Percentiles rank a stretch among this genome's conserved stretches.
phyloP scores from a whole-genome alignment of 1,139 yeast genomes.

The Candida neerlandica region DNA sequence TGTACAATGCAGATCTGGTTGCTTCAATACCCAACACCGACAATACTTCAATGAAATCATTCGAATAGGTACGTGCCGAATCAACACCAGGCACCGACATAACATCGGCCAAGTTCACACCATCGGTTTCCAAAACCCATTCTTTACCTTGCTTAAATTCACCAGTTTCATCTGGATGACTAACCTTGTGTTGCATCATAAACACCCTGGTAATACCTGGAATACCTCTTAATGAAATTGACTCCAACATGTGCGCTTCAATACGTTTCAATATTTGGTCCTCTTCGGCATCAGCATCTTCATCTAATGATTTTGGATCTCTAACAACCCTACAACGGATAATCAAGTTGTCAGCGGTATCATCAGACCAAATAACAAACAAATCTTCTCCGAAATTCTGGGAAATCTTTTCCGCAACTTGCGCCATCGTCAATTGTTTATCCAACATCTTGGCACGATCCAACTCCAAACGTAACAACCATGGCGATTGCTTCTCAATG shows the following conservation, averaged over 20 bases:
- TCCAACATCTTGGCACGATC: slow-evolving; percentile 99
- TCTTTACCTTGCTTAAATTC: slow-evolving; percentile 88
- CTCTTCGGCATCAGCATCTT: slow-evolving; percentile 91
- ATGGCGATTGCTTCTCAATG: slow-evolving; percentile 92
- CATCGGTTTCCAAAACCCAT: slow-evolving; percentile 99
- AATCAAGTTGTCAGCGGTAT: slow-evolving; percentile 94
- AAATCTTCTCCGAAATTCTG: slow-evolving; percentile 93
- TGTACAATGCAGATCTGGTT: slow-evolving; percentile 89
- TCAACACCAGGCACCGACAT: slow-evolving; percentile 96
- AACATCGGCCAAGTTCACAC: slow-evolving; percentile 93
- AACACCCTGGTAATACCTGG: slow-evolving; percentile 90
- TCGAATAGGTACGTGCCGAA: slow-evolving; percentile 84
- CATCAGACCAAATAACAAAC: slow-evolving; percentile 99
- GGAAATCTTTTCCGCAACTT: slow-evolving; percentile 94
- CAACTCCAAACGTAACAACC: slow-evolving; percentile 93
- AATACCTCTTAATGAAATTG: slow-evolving; percentile 93
- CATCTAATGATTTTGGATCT: slow-evolving; percentile 91
- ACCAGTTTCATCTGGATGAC: slow-evolving; percentile 78
- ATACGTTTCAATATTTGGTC: slow-evolving; percentile 95
- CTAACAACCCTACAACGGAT: slow-evolving; percentile 98
- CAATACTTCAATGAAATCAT: slow-evolving; percentile 93
- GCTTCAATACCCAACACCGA: slow-evolving; percentile 98
- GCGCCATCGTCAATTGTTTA: slow-evolving; percentile 96
- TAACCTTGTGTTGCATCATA: slow-evolving; percentile 91
- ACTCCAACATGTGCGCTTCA: slow-evolving; percentile 95